Conservation (phyloP, 2,329 filamentous ascomycete genomes). For the Trichoderma afroharzianum region DNA sequence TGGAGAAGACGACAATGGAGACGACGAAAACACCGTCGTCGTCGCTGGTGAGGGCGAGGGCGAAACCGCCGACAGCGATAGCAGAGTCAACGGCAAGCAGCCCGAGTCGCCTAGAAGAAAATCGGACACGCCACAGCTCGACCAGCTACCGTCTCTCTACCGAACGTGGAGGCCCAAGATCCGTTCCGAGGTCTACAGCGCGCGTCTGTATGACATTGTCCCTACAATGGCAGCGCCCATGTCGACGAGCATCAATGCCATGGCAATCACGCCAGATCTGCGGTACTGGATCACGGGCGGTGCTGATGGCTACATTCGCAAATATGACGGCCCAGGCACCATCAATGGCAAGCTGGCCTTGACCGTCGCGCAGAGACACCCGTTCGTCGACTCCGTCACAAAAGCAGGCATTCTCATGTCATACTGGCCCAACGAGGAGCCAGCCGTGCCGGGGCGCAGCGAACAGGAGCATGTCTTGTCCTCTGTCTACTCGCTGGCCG, state of each 20-base stretch:
- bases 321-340: constrained; percentile 92
- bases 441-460: constrained; percentile 38
- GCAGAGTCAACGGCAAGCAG: constrained; percentile 19
- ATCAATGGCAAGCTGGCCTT: constrained; percentile 91
- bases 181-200: constrained; percentile 74
- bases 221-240: constrained; percentile 96
- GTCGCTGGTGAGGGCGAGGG: constrained; percentile 24
- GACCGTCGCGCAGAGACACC: constrained; percentile 92
- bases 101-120: constrained; percentile 19
- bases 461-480: constrained; percentile 66
- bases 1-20: constrained; percentile 32
- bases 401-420: constrained; percentile 93
- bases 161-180: constrained; percentile 52
- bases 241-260: constrained; percentile 89
- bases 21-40: constrained; percentile 32
- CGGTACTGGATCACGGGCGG: constrained; percentile 94
- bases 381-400: constrained; percentile 94
- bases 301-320: constrained; percentile 91
- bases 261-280: constrained; percentile 89
- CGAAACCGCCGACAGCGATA: constrained; percentile 22
- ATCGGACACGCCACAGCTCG: constrained; percentile 28
- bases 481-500: constrained; percentile 89
- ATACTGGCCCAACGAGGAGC: constrained; percentile 98
- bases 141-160: constrained; percentile 19
- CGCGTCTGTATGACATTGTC: constrained; percentile 85